Percentiles rank a stretch among this genome's conserved stretches.
phyloP scores from a whole-genome alignment of 768 basidiomycete species.

The Boletellus ananas region DNA sequence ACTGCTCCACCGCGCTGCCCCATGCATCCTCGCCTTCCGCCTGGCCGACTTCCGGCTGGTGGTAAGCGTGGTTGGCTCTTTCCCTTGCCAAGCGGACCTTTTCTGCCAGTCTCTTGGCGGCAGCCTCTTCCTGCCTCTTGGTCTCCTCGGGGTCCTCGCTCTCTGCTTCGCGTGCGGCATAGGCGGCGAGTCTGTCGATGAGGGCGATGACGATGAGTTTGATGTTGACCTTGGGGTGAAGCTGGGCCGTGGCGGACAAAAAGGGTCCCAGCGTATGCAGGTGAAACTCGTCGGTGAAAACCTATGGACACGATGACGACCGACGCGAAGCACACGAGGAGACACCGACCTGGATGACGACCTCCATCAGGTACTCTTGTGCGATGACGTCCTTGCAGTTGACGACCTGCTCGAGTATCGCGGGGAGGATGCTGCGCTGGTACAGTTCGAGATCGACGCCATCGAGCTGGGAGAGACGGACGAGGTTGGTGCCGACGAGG shows the following conservation, averaged over 20 bases:
- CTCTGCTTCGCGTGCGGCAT: constrained; percentile 96
- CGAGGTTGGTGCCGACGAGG: constrained; percentile 95
- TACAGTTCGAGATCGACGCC: constrained; percentile 96
- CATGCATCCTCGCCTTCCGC: constrained; percentile 26
- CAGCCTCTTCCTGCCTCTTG: constrained; percentile 89
- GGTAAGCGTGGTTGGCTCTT: constrained; percentile 50
- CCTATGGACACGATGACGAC: constrained; percentile 41
- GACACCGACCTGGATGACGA: constrained; percentile 87
- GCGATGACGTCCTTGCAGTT: constrained; percentile 99
- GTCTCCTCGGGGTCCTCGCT: constrained; percentile 94
- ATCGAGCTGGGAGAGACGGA: constrained; percentile 90
- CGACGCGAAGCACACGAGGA: neutral
- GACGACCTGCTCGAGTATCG: constrained; percentile 94
- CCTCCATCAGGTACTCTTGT: constrained; percentile 99
- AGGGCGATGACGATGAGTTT: constrained; percentile 97
- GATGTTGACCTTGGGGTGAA: constrained; percentile 98
- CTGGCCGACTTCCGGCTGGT: constrained; percentile 26
- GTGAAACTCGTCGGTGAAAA: constrained; percentile 98
- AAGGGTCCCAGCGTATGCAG: constrained; percentile 94
- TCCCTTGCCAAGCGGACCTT: constrained; percentile 75
- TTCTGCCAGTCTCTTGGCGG: constrained; percentile 82
- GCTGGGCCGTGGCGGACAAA: constrained; percentile 90
- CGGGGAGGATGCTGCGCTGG: constrained; percentile 78
- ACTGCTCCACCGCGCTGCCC: constrained; percentile 20
- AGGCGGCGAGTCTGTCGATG: constrained; percentile 92